Base-by-base conservation (phyloP, 2,329 filamentous ascomycete genomes). In the Endocalyx cinctus region DNA sequence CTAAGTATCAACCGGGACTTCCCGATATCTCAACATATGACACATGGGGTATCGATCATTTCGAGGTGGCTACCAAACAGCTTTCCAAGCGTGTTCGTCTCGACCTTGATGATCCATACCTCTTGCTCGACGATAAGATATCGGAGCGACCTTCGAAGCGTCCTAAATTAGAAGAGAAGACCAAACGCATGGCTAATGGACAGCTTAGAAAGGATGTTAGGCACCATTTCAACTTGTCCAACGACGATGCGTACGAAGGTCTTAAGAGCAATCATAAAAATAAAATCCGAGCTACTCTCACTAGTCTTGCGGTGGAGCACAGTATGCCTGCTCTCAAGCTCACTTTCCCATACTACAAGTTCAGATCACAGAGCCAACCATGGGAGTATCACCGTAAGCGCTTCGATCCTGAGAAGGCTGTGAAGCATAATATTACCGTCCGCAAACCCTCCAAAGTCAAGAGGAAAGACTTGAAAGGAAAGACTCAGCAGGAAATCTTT, bases 261-360 rank as follows among this genome's bases (percentile, higher is more conserved):
- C 75, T 98, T 27, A 97, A 97, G 62, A 88, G 95, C 60, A 97
- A 96, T 54, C 89, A 94, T 54, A 87, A 94, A 63, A 88, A 87
- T 70, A 97, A 95, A 62, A 86, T 98, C 41, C 81, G 92, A 46
- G 92, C 88, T 33, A 94, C 87, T 2, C 77, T 98, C 40, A 87
- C 88, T 28, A 90, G 89, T 53, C 79, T 95, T 42, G 81, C 84
- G n/a, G 82, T 98, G 26, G 92, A 98, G 58, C 92, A 98, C 64
- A 89, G 86, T 59, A 72, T 95, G 69, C 90, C 92, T 12, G 92
- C 92, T 10, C 70, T 90, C 52, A 89, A 90, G 54, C 67, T 98
- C 25, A 86, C 94, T 42, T 97, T 87, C 77, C 92, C 92, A 25
- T 97, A 95, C 69, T 98, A 97, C 67, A 87, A 86, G 54, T 87